Evolutionary conservation across 306 rosid species (phyloP).

Genomic region (Canavalia gladiata): DNA sequence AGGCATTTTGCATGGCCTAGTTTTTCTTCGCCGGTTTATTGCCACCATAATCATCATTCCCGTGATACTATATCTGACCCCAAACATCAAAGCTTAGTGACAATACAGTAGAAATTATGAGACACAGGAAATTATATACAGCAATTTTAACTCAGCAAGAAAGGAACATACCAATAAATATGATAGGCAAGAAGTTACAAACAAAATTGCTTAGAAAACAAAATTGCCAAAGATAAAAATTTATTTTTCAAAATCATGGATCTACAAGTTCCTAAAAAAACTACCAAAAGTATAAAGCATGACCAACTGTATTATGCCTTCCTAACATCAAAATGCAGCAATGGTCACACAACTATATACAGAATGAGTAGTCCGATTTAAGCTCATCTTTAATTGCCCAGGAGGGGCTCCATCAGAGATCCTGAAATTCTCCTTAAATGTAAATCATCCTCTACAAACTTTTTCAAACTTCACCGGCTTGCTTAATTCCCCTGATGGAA

Average conservation of each 20-base stretch:
- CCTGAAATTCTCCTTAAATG: constrained; percentile 46
- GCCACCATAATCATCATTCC: background rate
- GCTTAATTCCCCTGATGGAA: constrained; percentile 65
- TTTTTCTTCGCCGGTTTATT: background rate
- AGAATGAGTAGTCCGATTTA: constrained; percentile 29
- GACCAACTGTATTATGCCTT: constrained; percentile 13
- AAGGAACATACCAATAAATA: constrained; percentile 4
- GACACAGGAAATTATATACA: background rate
- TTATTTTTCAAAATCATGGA: constrained; percentile 14
- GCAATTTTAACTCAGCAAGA: constrained; percentile 13
- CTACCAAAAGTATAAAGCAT: constrained; percentile 12
- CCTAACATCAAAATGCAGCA: constrained; percentile 28
- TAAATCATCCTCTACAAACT: constrained; percentile 48
- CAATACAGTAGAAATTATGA: background rate
- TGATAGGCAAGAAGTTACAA: background rate
- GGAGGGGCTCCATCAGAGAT: constrained; percentile 47
- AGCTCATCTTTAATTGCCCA: constrained; percentile 46
- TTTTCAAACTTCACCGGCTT: constrained; percentile 52
- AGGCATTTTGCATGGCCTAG: constrained; percentile 19
- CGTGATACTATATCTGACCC: constrained; percentile 6
- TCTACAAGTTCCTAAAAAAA: constrained; percentile 17
- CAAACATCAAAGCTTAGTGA: background rate
- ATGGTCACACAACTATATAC: constrained; percentile 20
- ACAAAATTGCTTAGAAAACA: constrained; percentile 10
- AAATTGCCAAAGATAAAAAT: background rate